These are phyloP conservation scores for Aspergillus saccharolyticus DNA, from an alignment of 495 filamentous ascomycete species.

Conservation along the genomic window DNA sequence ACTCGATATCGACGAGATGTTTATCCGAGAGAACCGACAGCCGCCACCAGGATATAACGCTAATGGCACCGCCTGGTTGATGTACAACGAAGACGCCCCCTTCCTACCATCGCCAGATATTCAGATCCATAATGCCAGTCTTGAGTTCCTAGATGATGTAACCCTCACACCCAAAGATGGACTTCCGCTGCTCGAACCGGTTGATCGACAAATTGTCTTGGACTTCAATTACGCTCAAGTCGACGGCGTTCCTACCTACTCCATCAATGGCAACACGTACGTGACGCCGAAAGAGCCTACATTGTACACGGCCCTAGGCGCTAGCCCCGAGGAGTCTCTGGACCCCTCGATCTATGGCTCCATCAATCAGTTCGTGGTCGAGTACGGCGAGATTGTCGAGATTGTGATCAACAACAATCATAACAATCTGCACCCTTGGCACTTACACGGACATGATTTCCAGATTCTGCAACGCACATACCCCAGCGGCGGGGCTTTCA, in stretches of 20 bases:
- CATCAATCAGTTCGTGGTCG: constrained; percentile 60
- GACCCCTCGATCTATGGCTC: constrained; percentile 66
- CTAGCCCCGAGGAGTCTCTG: constrained; percentile 50
- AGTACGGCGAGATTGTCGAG: constrained; percentile 61
- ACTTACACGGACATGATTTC: constrained; percentile 77
- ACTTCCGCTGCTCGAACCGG: constrained; percentile 47
- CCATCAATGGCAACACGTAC: constrained; percentile 55
- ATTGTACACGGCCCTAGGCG: constrained; percentile 62
- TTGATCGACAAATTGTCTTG: constrained; percentile 57
- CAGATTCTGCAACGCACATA: constrained; percentile 45
- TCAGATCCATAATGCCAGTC: constrained; percentile 15
- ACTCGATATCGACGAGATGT: constrained; percentile 9
- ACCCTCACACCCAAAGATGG: constrained; percentile 59
- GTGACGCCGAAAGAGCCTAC: constrained; percentile 56
- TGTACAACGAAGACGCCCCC: constrained; percentile 47
- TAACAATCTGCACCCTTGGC: constrained; percentile 69
- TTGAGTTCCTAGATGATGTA: constrained; percentile 67
- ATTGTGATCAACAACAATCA: constrained; percentile 74
- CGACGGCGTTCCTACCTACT: constrained; percentile 67
- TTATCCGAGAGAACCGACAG: constrained; percentile 47
- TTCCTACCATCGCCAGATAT: not conserved
- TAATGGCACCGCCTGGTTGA: constrained; percentile 72
- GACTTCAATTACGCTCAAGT: constrained; percentile 69
- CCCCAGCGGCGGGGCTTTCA: constrained; percentile 42
- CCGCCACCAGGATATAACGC: constrained; percentile 60